phyloP scores from a whole-genome alignment of 176 grass and related monocot genomes.

The Eleusine indica region DNA sequence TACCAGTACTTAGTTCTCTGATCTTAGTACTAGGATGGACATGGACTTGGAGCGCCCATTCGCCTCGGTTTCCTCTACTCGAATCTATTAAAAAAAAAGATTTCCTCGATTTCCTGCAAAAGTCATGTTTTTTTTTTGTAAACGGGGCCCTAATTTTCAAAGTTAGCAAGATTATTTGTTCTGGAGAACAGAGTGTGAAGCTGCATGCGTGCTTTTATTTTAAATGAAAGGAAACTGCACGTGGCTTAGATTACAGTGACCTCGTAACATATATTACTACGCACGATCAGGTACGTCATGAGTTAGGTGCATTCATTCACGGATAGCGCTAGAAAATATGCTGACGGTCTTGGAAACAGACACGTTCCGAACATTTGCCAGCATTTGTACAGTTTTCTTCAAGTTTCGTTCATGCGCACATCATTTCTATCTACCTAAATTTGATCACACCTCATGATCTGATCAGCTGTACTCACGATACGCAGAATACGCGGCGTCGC shows the following conservation, averaged over 20 bases:
- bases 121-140: background rate
- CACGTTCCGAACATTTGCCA: slow-evolving; percentile 16
- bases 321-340: background rate
- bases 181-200: background rate
- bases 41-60: no score
- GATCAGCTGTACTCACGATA: background rate
- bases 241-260: background rate
- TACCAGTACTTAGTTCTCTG: background rate
- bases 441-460: slow-evolving; percentile 16
- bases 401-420: background rate
- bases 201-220: background rate
- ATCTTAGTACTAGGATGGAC: no score
- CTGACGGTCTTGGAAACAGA: background rate
- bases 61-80: background rate
- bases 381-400: background rate
- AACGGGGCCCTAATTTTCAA: background rate
- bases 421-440: background rate
- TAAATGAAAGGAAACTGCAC: background rate
- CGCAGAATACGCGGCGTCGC: slow-evolving; percentile 67
- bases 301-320: slow-evolving; percentile 14
- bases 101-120: background rate
- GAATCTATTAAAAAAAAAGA: no score
- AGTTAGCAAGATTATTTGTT: background rate
- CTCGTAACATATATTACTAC: background rate
- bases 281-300: background rate